A percentile compares a stretch with the other conserved stretches of the same genome.
Evolutionary conservation across 116 monocot genomes (phyloP).

Genomic region (Thalassia testudinum): DNA sequence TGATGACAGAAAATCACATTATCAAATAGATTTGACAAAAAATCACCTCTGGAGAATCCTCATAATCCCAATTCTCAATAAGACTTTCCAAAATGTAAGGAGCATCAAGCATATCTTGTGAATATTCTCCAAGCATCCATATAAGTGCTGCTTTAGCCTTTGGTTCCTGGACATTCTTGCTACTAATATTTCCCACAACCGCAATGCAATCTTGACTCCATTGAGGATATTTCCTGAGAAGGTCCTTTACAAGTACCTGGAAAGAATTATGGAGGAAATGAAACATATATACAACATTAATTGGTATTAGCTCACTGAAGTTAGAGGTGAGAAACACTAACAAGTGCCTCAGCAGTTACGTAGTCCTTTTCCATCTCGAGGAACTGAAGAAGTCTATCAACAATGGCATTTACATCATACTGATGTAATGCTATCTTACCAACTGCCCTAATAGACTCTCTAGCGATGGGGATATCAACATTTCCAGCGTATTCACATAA

Average conservation of each 20-base stretch:
- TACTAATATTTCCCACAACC: constrained; percentile 98
- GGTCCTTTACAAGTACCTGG: constrained; percentile 92
- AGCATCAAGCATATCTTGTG: constrained; percentile 89
- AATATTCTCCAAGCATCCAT: constrained; percentile 99
- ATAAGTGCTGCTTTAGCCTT: constrained; percentile 91
- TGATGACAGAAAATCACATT: too few relatives aligned
- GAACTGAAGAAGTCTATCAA: constrained; percentile 95
- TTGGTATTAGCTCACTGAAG: background rate
- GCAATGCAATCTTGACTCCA: constrained; percentile 99
- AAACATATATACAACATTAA: background rate
- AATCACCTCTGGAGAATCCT: constrained; percentile 79
- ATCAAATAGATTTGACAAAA: too few relatives aligned
- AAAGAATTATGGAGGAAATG: background rate
- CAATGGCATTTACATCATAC: constrained; percentile 98
- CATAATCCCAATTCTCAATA: constrained; percentile 90
- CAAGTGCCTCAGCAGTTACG: constrained; percentile 94
- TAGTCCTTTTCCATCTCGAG: constrained; percentile 99
- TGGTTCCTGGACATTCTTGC: constrained; percentile 94
- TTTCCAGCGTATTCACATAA: constrained; percentile 97
- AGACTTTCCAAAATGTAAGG: constrained; percentile 87
- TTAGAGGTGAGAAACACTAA: constrained; percentile 10
- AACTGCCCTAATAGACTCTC: constrained; percentile 94
- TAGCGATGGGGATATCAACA: constrained; percentile 85
- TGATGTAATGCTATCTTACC: constrained; percentile 97
- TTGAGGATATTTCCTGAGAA: constrained; percentile 93